Conservation (phyloP, 495 filamentous ascomycete genomes). For the Cercophora newfieldiana region DNA sequence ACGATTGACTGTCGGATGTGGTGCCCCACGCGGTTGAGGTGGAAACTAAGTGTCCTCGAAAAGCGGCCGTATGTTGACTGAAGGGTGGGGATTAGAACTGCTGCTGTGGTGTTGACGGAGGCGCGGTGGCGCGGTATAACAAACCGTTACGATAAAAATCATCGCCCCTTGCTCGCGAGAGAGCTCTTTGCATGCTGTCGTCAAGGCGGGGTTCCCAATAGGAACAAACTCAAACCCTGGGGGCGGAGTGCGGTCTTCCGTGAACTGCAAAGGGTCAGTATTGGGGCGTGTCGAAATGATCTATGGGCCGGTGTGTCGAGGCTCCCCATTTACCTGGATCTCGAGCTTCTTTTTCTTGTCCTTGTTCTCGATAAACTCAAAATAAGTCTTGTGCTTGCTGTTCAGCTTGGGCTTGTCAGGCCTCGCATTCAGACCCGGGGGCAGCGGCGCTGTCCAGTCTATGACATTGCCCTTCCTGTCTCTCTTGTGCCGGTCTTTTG, state of each 20-base stretch:
- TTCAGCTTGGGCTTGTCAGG: constrained; percentile 37
- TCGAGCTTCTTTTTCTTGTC: constrained; percentile 59
- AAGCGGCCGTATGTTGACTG: constrained; percentile 18
- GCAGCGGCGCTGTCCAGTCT: constrained; percentile 36
- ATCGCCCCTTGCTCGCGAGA: constrained; percentile 66
- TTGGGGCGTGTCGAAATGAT: neutral
- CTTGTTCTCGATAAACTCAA: constrained; percentile 55
- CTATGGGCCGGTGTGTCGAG: neutral
- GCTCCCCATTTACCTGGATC: constrained; percentile 40
- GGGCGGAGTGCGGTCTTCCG: constrained; percentile 53
- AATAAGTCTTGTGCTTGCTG: constrained; percentile 53
- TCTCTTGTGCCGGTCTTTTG: constrained; percentile 38
- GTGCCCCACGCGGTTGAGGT: constrained; percentile 78
- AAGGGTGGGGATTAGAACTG: constrained; percentile 9
- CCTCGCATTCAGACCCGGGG: constrained; percentile 31
- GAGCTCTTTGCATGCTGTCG: constrained; percentile 73
- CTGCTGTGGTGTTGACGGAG: neutral
- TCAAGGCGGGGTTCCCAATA: constrained; percentile 75
- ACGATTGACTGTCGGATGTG: constrained; percentile 61
- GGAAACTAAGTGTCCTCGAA: constrained; percentile 32
- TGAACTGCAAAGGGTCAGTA: constrained; percentile 43
- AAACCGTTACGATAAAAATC: constrained; percentile 79
- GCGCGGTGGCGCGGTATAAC: constrained; percentile 27
- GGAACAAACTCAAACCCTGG: constrained; percentile 82
- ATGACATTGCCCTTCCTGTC: constrained; percentile 29